These are phyloP conservation scores for Flaveria sonorensis DNA, from an alignment of 129 eudicot species.

Conservation along the genomic window DNA sequence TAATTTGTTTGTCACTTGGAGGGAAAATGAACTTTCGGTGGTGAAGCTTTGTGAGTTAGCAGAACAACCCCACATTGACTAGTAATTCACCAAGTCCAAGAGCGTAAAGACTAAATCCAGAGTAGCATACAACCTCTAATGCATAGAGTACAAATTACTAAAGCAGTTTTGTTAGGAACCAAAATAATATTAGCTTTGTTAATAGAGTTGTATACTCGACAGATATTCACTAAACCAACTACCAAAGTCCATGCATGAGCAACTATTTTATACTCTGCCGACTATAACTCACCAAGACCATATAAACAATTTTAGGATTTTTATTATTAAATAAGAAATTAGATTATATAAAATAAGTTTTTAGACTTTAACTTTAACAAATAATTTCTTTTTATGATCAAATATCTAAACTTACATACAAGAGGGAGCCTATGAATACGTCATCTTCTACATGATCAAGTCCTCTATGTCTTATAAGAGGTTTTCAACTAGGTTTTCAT, in stretches of 20 bases:
- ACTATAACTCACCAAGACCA: conserved; percentile 5
- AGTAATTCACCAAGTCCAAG: neutral
- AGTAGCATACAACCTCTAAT: neutral
- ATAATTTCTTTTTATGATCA: too few relatives aligned
- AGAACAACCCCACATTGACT: conserved; percentile 27
- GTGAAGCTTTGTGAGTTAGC: conserved; percentile 34
- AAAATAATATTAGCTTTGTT: neutral
- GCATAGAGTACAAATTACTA: neutral
- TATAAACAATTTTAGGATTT: neutral
- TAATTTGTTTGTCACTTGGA: conserved; percentile 10
- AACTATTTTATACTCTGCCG: conserved; percentile 3
- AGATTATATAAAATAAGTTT: neutral
- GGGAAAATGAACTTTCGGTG: conserved; percentile 19
- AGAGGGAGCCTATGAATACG: too few relatives aligned
- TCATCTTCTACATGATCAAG: too few relatives aligned
- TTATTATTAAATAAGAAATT: neutral
- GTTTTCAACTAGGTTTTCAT: too few relatives aligned
- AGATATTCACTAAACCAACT: neutral
- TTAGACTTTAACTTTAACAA: neutral
- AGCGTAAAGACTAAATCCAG: neutral
- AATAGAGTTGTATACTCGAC: neutral
- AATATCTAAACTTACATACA: too few relatives aligned
- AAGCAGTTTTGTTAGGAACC: neutral
- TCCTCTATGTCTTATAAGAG: too few relatives aligned
- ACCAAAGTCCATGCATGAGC: conserved; percentile 10